Evolutionary conservation across 1,284 basidiomycete genomes (phyloP).

Genomic region (Melampsora medusae): DNA sequence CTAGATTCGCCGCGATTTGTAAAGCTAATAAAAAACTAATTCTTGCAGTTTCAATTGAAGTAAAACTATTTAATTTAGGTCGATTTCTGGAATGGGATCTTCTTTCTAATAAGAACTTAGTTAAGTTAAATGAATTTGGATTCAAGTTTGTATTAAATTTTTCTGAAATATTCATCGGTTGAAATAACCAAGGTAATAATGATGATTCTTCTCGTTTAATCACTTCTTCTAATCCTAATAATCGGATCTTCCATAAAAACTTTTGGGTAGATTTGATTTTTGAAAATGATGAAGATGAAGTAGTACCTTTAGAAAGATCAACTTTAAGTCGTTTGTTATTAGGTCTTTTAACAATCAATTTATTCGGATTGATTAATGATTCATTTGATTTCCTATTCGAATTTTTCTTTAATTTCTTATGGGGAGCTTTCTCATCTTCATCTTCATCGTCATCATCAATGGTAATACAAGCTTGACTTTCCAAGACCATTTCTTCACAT

Average conservation of each 20-base stretch:
- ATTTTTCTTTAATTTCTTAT: background rate
- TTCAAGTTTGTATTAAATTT: background rate
- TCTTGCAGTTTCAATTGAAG: background rate
- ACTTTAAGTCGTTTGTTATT: background rate
- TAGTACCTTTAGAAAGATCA: background rate
- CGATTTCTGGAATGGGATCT: background rate
- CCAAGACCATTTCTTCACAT: constrained; percentile 20
- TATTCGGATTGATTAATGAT: background rate
- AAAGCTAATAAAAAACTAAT: constrained; percentile 20
- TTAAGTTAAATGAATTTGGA: background rate
- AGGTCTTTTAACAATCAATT: background rate
- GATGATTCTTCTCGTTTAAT: constrained; percentile 19
- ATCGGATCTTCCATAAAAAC: constrained; percentile 18
- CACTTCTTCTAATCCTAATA: constrained; percentile 24
- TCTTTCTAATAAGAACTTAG: background rate
- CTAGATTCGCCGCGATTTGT: constrained; percentile 26
- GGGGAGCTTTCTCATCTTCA: background rate
- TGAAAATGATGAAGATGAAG: background rate
- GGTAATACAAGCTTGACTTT: constrained; percentile 9
- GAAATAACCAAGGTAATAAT: constrained; percentile 36
- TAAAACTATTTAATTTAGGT: constrained; percentile 13
- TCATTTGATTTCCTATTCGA: background rate
- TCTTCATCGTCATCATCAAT: constrained; percentile 16
- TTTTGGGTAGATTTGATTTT: constrained; percentile 8
- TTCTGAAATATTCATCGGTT: background rate